These are phyloP conservation scores for Saitozyma sp. DNA, from an alignment of 768 basidiomycete species.

Conservation along the genomic window DNA sequence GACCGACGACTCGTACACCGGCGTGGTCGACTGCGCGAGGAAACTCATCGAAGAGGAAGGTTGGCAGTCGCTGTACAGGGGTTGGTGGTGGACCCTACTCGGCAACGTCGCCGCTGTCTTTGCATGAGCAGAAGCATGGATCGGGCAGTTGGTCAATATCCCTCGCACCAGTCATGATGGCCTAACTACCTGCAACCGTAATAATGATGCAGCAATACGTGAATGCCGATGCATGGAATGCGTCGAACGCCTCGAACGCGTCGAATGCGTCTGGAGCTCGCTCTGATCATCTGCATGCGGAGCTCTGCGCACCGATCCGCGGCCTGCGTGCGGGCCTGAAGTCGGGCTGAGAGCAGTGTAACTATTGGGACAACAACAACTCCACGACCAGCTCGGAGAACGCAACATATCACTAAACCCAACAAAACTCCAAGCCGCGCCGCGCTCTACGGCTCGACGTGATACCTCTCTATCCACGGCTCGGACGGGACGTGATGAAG, in stretches of 20 bases:
- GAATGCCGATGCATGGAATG: too few species aligned
- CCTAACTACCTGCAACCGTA: too few species aligned
- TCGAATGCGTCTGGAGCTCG: too few species aligned
- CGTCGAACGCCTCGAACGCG: too few species aligned
- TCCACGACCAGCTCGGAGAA: slow-evolving; percentile 6
- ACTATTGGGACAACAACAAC: background rate
- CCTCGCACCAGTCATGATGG: background rate
- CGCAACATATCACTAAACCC: background rate
- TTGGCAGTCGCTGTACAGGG: slow-evolving; percentile 44
- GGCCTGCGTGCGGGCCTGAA: too few species aligned
- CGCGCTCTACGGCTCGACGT: background rate
- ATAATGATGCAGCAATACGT: too few species aligned
- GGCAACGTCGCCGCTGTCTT: slow-evolving; percentile 38
- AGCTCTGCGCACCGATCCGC: too few species aligned
- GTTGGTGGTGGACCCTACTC: slow-evolving; percentile 50
- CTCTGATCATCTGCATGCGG: too few species aligned
- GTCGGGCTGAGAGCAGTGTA: background rate
- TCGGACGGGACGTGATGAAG: slow-evolving; percentile 74
- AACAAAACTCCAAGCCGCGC: background rate
- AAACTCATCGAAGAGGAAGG: slow-evolving; percentile 51
- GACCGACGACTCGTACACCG: slow-evolving; percentile 49
- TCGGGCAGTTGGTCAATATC: background rate
- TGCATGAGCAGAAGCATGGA: background rate
- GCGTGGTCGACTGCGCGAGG: slow-evolving; percentile 45
- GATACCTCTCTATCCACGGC: slow-evolving; percentile 66